Evolutionary conservation across 2,329 filamentous ascomycete genomes (phyloP), one percentile per base, ranked within the genome.

Genomic region (Simplicillium sp.): DNA sequence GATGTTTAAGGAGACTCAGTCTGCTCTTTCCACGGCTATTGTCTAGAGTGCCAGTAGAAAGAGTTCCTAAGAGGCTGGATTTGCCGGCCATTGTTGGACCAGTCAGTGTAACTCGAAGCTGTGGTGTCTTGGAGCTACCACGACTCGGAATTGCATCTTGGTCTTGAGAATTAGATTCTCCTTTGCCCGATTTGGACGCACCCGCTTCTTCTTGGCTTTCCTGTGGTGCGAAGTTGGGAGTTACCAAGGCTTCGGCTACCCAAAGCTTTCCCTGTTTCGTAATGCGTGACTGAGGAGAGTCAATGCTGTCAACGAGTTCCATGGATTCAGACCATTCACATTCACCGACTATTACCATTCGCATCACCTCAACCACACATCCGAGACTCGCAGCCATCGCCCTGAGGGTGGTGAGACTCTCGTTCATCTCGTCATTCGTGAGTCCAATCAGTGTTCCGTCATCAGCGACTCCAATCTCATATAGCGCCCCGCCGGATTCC

Each of bases 401-500:
- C 45, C 81, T 78, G 31, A 98, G 65, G 43, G 89, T 96, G 34
- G 75, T 75, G 45, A 97, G 70, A 57, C 88, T 96, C 61, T 97
- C 90, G 46, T 90, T 78, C 71, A 98, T 77, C 61, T 98, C 92
- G 55, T 96, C 88, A 48, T 85, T 80, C 2, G 87, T 85, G 36
- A 98, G 68, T 0, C 92, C 92, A 34, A 95, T 78, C 43, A 98
- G 80, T 0, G 84, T 87, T 7, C 92, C 92, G 64, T 97, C 88
- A 58, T 98, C 92, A 20, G 89, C 84, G 9, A 98, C 88, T 0
- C 92, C 92, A 58, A 98, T 94, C 60, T 98, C 90, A 52, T 98
- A 98, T 38, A 97, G 63, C 1, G 92, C 92, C 5, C 92, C 92
- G 49, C 87, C 83, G 13, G 88, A 96, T 57, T 95, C 89, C 57